Percentiles rank a stretch among this genome's conserved stretches.
Evolutionary conservation across 257 asterid genomes (phyloP).

Genomic region (Linaria vulgaris): DNA sequence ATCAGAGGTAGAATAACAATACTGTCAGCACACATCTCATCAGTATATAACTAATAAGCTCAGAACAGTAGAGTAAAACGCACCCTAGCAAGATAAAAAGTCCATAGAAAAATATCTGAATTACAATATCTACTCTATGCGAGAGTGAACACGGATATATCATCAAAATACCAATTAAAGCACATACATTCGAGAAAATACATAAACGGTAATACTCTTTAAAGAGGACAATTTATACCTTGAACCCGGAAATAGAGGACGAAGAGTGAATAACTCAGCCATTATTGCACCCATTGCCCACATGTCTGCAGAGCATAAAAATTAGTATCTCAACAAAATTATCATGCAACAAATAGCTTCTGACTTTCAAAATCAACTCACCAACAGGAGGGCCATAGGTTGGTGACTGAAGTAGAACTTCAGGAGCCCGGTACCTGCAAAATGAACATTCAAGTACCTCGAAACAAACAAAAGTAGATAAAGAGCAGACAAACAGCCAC

Average conservation of each 20-base stretch:
- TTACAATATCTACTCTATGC: too few species aligned
- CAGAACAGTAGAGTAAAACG: neutral
- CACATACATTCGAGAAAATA: neutral
- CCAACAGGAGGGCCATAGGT: conserved; percentile 62
- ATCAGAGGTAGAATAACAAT: too few species aligned
- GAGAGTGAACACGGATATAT: too few species aligned
- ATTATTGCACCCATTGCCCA: conserved; percentile 90
- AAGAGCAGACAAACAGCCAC: conserved; percentile 18
- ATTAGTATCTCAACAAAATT: conserved; percentile 15
- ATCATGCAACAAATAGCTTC: conserved; percentile 8
- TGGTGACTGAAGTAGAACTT: conserved; percentile 64
- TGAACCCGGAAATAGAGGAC: conserved; percentile 69
- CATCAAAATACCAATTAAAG: too few species aligned
- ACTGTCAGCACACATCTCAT: too few species aligned
- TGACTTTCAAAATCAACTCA: conserved; percentile 31
- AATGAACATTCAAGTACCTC: conserved; percentile 19
- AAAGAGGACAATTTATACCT: conserved; percentile 36
- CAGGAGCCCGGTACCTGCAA: conserved; percentile 77
- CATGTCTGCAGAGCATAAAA: conserved; percentile 49
- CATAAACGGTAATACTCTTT: neutral
- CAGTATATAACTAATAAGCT: conserved; percentile 1
- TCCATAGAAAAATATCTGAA: neutral
- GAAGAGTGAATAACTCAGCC: conserved; percentile 66
- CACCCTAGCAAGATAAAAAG: conserved; percentile 14
- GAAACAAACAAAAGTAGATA: conserved; percentile 4